A percentile compares a stretch with the other conserved stretches of the same genome.
These are phyloP conservation scores for Penicillium thymicola DNA, from an alignment of 2,329 filamentous ascomycete genomes.

Conservation along the genomic window DNA sequence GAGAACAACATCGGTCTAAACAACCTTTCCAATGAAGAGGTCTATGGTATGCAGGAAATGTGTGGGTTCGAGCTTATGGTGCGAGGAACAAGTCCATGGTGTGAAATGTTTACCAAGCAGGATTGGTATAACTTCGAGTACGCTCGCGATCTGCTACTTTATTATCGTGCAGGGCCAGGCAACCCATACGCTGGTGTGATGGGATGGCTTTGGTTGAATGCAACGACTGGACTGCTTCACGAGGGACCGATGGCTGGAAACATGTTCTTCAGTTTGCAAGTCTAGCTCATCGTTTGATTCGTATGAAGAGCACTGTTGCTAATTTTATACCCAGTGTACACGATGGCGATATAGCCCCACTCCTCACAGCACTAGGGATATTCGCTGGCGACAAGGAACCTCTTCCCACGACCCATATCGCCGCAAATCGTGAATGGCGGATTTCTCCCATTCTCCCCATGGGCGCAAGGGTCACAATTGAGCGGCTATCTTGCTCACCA, in stretches of 20 bases:
- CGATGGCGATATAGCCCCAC: constrained; percentile 57
- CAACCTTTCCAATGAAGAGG: constrained; percentile 48
- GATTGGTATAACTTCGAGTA: constrained; percentile 59
- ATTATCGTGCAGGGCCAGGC: constrained; percentile 58
- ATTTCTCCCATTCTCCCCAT: constrained; percentile 57
- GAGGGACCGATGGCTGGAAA: constrained; percentile 45
- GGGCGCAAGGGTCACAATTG: constrained; percentile 55
- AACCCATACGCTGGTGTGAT: constrained; percentile 53
- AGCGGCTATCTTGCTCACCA: constrained; percentile 48
- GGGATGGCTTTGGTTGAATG: constrained; percentile 59
- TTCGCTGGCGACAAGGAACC: constrained; percentile 40
- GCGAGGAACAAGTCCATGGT: constrained; percentile 55
- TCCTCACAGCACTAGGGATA: constrained; percentile 53
- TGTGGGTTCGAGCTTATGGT: constrained; percentile 58
- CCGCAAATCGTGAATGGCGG: constrained; percentile 49
- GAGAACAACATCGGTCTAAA: constrained; percentile 30
- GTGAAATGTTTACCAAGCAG: constrained; percentile 52
- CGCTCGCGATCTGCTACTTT: constrained; percentile 57
- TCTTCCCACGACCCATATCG: constrained; percentile 48
- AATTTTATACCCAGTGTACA: constrained; percentile 43
- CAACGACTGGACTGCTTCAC: constrained; percentile 50
- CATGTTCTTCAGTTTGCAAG: constrained; percentile 58
- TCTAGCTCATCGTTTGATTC: background rate
- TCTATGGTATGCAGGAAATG: constrained; percentile 61
- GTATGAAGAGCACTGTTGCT: background rate